Evolutionary conservation across 306 rosid genomes (phyloP).

Genomic region (Albizia julibrissin): DNA sequence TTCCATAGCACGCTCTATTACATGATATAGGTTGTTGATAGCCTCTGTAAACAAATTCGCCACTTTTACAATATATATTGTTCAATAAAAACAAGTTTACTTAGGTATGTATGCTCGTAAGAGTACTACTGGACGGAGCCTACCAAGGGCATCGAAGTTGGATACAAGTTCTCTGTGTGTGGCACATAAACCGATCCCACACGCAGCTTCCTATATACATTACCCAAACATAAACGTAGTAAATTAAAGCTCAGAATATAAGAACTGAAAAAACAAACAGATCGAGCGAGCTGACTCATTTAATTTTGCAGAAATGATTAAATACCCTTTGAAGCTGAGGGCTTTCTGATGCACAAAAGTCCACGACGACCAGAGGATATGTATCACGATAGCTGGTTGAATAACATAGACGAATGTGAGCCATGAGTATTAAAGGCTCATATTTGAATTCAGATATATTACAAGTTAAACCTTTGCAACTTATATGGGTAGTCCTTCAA

Average conservation of each 20-base stretch:
- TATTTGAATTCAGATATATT: neutral
- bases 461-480: slow-evolving; percentile 18
- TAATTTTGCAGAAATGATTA: neutral
- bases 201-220: slow-evolving; percentile 28
- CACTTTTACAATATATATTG: neutral
- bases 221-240: neutral
- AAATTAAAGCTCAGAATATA: neutral
- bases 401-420: neutral
- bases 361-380: slow-evolving; percentile 6
- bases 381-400: slow-evolving; percentile 19
- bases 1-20: neutral
- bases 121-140: neutral
- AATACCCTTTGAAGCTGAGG: slow-evolving; percentile 23
- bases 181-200: slow-evolving; percentile 37
- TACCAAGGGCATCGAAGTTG: slow-evolving; percentile 25
- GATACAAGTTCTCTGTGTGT: neutral
- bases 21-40: neutral
- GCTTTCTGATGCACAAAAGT: neutral
- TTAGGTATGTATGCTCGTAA: neutral
- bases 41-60: slow-evolving; percentile 22
- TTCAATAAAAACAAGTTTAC: neutral
- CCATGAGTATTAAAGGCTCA: neutral
- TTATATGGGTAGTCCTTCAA: slow-evolving; percentile 16
- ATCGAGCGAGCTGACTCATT: neutral
- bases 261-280: neutral